A percentile compares a stretch with the other conserved stretches of the same genome.
phyloP scores from a whole-genome alignment of 768 basidiomycete species.

The Pleurotus ostreatus region DNA sequence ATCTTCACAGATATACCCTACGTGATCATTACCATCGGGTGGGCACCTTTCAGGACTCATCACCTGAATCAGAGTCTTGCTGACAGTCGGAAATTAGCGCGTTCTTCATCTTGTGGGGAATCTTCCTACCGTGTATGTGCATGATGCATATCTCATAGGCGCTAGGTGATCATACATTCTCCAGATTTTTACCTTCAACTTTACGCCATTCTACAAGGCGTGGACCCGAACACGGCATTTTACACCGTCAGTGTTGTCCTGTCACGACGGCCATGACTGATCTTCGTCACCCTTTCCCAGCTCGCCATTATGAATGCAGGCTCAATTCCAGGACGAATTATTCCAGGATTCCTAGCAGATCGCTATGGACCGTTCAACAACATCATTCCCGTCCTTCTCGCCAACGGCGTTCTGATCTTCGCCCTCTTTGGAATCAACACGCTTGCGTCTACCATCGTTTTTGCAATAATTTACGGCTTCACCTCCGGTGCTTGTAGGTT shows the following conservation, averaged over 20 bases:
- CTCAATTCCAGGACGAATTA: constrained; percentile 47
- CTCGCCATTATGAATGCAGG: constrained; percentile 49
- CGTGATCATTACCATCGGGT: constrained; percentile 32
- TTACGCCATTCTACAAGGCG: constrained; percentile 40
- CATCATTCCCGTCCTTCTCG: constrained; percentile 36
- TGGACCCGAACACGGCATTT: constrained; percentile 37
- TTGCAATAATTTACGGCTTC: constrained; percentile 48
- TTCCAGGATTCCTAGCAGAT: constrained; percentile 55
- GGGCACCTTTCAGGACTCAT: constrained; percentile 11
- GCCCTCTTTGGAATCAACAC: constrained; percentile 39
- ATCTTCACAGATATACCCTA: constrained; percentile 36
- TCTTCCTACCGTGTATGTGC: constrained; percentile 47
- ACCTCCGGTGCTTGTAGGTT: constrained; percentile 46
- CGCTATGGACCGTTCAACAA: constrained; percentile 46
- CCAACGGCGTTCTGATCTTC: constrained; percentile 39
- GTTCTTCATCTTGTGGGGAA: constrained; percentile 38
- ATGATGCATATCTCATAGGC: background rate
- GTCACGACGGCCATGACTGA: background rate
- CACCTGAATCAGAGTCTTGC: background rate
- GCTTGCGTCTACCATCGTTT: constrained; percentile 32
- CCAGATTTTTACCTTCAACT: constrained; percentile 55
- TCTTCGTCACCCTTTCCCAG: constrained; percentile 18
- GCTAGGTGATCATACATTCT: background rate
- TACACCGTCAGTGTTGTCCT: constrained; percentile 33
- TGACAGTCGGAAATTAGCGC: constrained; percentile 20